phyloP scores from a whole-genome alignment of 306 rosid genomes.

The Cucurbita moschata region DNA sequence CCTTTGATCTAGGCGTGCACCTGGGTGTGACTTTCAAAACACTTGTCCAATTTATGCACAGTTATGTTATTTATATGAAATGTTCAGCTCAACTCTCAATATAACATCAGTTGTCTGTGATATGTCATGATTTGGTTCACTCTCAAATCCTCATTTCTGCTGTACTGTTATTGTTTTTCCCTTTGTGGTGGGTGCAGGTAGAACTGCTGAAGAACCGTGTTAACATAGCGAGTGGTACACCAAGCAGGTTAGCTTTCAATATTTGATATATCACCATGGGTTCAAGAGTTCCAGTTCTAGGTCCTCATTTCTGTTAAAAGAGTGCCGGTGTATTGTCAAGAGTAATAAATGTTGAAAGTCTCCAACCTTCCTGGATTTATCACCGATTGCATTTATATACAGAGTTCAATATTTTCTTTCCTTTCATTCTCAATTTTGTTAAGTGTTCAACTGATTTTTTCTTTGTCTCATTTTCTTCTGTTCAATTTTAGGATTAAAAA shows the following conservation, averaged over 20 bases:
- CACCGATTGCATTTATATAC: neutral
- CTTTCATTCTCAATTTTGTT: neutral
- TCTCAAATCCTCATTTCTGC: neutral
- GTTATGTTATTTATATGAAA: no score
- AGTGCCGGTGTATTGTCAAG: neutral
- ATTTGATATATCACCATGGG: neutral
- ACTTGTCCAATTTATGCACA: neutral
- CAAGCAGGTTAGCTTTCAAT: constrained; percentile 54
- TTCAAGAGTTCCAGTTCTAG: neutral
- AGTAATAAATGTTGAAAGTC: neutral
- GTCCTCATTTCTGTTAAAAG: neutral
- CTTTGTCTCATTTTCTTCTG: neutral
- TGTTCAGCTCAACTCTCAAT: neutral
- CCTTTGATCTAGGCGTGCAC: no score
- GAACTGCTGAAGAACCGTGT: constrained; percentile 63
- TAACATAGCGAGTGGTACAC: constrained; percentile 85
- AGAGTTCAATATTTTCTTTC: neutral
- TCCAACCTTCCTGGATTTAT: neutral
- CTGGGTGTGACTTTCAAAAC: no score
- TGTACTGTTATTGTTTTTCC: neutral
- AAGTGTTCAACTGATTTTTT: neutral
- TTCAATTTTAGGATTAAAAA: constrained; percentile 54
- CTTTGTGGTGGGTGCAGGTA: constrained; percentile 32
- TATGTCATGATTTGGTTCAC: neutral
- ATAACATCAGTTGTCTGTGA: neutral